phyloP scores from a whole-genome alignment of 116 monocot species.

The Papilionanthe hybrid region DNA sequence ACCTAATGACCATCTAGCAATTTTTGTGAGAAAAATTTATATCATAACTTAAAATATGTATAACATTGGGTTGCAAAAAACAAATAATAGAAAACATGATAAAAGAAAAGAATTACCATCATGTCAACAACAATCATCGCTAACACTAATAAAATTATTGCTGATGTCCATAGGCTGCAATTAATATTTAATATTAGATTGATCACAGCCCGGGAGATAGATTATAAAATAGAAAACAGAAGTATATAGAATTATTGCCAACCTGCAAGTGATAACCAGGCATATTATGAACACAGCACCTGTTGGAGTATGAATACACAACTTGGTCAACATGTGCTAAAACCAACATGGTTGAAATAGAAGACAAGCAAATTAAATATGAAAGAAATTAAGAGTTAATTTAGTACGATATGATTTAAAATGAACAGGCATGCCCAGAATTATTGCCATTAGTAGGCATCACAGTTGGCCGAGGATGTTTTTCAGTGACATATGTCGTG shows the following conservation, averaged over 20 bases:
- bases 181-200: constrained; percentile 10
- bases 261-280: constrained; percentile 77
- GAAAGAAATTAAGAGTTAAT: background rate
- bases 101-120: constrained; percentile 51
- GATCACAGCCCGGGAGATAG: background rate
- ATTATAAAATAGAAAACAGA: background rate
- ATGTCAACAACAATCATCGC: constrained; percentile 87
- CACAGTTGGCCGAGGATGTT: background rate
- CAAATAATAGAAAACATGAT: background rate
- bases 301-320: constrained; percentile 21
- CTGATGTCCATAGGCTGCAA: constrained; percentile 85
- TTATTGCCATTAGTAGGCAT: background rate
- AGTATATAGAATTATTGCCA: constrained; percentile 1
- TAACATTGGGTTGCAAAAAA: background rate
- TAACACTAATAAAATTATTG: constrained; percentile 69
- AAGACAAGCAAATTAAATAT: background rate
- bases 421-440: background rate
- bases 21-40: background rate
- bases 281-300: constrained; percentile 90
- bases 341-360: background rate
- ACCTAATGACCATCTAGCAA: background rate
- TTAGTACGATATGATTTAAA: background rate
- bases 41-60: background rate
- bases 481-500: background rate
- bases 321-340: background rate